Evolutionary conservation across 2,329 filamentous ascomycete genomes (phyloP), one percentile per base, ranked within the genome.

Genomic region (Lachnellula suecica): DNA sequence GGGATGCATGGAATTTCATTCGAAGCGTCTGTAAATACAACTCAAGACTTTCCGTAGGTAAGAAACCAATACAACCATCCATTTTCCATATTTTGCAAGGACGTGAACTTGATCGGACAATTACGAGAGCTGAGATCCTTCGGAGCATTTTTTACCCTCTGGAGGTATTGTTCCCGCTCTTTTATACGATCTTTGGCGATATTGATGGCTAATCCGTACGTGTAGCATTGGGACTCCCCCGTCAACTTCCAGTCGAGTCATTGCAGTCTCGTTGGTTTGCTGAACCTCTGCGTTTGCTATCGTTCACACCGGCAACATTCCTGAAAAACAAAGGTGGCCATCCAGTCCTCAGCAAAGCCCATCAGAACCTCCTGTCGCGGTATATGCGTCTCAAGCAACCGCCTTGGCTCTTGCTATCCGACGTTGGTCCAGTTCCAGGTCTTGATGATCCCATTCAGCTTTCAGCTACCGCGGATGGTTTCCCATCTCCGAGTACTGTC

Each of bases 1-100:
- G 95, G 95, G 92, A 97, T 71, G 87, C 88, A 1, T 99, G 94
- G 94, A 87, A 99, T 68, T 79, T 87, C 20, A 88, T 99, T 64
- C 82, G 94, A 48, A 87, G 85, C 48, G 77, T 91, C 52, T 97
- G 91, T 79, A 88, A 86, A 72, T 97, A 99, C 72, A 87, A 87
- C 70, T 73, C 80, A 51, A 83, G 91, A 68, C 78, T 99, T 34
- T 87, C 84, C 64, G 83, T 97, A 71, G 89, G 93, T 96, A 86
- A 76, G 90, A 69, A 57, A 63, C 51, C 56, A 64, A 66, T 67
- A 59, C 53, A 62, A 57, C 43, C 40, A 54, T 57, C 57, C 47
- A 50, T 57, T 54, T 59, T 52, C 46, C 51, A 47, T 44, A 48
- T 48, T 51, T 41, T 47, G 15, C 42, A 42, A 23, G 47, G 46